phyloP scores from a whole-genome alignment of 2,329 filamentous ascomycete genomes.

The Clonostachys solani region DNA sequence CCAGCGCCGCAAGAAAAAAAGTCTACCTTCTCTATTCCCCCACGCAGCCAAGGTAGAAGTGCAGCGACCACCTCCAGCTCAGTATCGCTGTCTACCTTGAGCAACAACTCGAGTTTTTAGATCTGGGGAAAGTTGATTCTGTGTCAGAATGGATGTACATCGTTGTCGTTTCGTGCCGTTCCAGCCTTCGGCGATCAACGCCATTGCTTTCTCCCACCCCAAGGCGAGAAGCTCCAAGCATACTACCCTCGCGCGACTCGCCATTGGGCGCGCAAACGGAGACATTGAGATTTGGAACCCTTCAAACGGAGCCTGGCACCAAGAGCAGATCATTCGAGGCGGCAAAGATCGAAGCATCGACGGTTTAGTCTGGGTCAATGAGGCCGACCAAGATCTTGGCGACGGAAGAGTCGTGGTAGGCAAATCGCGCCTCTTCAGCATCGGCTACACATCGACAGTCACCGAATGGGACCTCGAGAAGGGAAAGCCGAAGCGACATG shows the following conservation, averaged over 20 bases:
- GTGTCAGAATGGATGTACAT: slow-evolving; percentile 79
- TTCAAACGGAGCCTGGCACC: slow-evolving; percentile 74
- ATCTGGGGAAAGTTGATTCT: too few species aligned
- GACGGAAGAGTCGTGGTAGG: slow-evolving; percentile 62
- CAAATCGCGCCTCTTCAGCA: slow-evolving; percentile 85
- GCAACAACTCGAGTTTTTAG: too few species aligned
- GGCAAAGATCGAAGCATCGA: slow-evolving; percentile 85
- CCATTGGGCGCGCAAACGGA: slow-evolving; percentile 88
- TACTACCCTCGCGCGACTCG: slow-evolving; percentile 64
- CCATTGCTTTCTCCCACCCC: slow-evolving; percentile 87
- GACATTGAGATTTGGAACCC: slow-evolving; percentile 99
- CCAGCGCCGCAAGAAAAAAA: too few species aligned
- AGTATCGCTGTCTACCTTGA: too few species aligned
- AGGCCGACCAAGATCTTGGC: slow-evolving; percentile 67
- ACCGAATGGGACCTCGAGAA: slow-evolving; percentile 92
- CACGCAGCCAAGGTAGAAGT: too few species aligned
- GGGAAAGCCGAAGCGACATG: slow-evolving; percentile 73
- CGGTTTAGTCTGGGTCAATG: slow-evolving; percentile 86
- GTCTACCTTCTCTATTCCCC: too few species aligned
- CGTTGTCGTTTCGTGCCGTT: slow-evolving; percentile 94
- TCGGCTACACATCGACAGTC: slow-evolving; percentile 86
- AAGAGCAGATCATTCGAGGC: slow-evolving; percentile 81
- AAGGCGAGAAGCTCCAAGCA: slow-evolving; percentile 39
- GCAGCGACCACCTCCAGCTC: too few species aligned
- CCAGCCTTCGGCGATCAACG: slow-evolving; percentile 88